phyloP scores from a whole-genome alignment of 208 protist species.

The Porcisia hertigi region DNA sequence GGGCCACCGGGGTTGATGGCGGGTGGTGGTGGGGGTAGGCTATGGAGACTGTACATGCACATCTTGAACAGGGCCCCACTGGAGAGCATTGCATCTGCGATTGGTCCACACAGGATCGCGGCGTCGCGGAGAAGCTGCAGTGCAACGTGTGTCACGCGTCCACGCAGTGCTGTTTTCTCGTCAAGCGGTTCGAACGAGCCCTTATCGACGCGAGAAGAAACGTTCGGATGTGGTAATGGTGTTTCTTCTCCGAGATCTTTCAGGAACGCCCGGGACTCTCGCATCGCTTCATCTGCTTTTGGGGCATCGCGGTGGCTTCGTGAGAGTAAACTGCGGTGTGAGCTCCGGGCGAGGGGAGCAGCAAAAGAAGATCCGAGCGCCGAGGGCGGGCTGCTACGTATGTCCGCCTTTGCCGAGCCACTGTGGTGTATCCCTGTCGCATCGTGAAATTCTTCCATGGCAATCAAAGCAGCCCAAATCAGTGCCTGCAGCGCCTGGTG shows the following conservation, averaged over 20 bases:
- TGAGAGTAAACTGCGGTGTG: slow-evolving; percentile 20
- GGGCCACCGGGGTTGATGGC: not conserved
- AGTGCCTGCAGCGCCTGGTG: slow-evolving; percentile 55
- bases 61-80: slow-evolving; percentile 13
- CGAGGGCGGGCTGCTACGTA: not conserved
- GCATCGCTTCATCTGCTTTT: not conserved
- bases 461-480: slow-evolving; percentile 11
- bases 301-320: not conserved
- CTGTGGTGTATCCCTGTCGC: not conserved
- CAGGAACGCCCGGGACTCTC: not conserved
- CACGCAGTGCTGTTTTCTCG: not conserved
- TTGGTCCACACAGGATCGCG: slow-evolving; percentile 12
- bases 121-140: slow-evolving; percentile 19
- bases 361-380: not conserved
- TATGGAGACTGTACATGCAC: slow-evolving; percentile 9
- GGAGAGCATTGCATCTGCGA: slow-evolving; percentile 26
- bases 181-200: not conserved
- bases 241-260: not conserved
- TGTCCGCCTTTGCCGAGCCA: not conserved
- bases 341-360: not conserved
- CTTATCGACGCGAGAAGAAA: not conserved
- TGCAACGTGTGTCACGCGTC: slow-evolving; percentile 9
- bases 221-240: not conserved
- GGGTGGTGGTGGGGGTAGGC: not conserved
- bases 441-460: not conserved